Evolutionary conservation across 805 yeast genomes (phyloP).

Genomic region (Candida rishiriensis): DNA sequence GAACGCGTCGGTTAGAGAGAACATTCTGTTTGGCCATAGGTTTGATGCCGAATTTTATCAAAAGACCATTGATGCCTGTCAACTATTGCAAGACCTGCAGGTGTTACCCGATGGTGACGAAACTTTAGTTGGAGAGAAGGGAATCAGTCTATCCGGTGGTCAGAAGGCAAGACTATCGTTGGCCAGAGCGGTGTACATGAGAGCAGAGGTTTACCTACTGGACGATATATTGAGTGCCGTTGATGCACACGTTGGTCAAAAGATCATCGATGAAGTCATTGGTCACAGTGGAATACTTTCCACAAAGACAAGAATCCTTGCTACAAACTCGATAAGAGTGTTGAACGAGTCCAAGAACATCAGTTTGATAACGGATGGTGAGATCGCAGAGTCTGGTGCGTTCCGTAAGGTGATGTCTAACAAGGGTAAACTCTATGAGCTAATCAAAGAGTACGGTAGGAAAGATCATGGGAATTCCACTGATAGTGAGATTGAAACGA

Average conservation of each 20-base stretch:
- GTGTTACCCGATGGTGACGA: conserved; percentile 84
- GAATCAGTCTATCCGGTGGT: conserved; percentile 94
- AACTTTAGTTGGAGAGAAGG: conserved; percentile 95
- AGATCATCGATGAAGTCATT: conserved; percentile 60
- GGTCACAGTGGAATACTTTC: conserved; percentile 43
- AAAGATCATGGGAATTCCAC: conserved; percentile 6
- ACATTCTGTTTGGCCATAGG: conserved; percentile 84
- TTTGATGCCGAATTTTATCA: conserved; percentile 79
- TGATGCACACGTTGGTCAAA: conserved; percentile 93
- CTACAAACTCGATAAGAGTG: conserved; percentile 56
- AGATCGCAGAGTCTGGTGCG: conserved; percentile 52
- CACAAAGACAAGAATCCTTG: conserved; percentile 49
- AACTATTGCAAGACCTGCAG: conserved; percentile 70
- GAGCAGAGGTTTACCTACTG: conserved; percentile 85
- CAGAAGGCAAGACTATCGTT: conserved; percentile 93
- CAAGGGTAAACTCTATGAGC: conserved; percentile 27
- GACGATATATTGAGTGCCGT: conserved; percentile 97
- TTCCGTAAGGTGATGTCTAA: conserved; percentile 35
- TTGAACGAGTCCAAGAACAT: conserved; percentile 57
- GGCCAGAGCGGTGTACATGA: conserved; percentile 92
- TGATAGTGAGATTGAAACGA: background rate
- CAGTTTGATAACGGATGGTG: conserved; percentile 49
- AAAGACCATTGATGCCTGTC: conserved; percentile 82
- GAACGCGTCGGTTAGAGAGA: conserved; percentile 90
- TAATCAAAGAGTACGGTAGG: conserved; percentile 36